Percentiles rank a stretch among this genome's conserved stretches.
Conservation (phyloP, 768 basidiomycete species). For the Neoboletus subvelutipes region DNA sequence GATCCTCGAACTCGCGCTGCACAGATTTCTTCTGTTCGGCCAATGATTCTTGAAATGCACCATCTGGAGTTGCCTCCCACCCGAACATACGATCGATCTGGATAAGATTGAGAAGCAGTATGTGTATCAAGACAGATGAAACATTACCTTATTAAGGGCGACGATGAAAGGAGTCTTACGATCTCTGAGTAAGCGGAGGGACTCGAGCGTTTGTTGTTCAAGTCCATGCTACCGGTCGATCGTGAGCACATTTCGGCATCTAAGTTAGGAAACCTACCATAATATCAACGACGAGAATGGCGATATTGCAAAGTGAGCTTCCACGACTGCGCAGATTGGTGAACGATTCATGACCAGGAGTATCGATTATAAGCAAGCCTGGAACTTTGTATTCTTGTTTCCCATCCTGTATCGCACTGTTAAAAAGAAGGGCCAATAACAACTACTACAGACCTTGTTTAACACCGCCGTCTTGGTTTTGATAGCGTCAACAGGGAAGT, state of each 20-base stretch:
- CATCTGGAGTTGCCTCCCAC: conserved; percentile 90
- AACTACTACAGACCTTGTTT: conserved; percentile 60
- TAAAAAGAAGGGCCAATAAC: conserved; percentile 4
- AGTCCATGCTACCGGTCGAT: conserved; percentile 75
- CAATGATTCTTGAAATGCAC: conserved; percentile 88
- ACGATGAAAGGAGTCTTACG: conserved; percentile 98
- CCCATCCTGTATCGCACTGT: conserved; percentile 52
- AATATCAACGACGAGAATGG: conserved; percentile 98
- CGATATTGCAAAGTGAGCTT: conserved; percentile 97
- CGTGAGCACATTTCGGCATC: conserved; percentile 1
- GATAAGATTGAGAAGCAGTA: conserved; percentile 6
- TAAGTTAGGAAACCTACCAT: conserved; percentile 54
- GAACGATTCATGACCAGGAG: conserved; percentile 99
- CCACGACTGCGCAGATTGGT: conserved; percentile 94
- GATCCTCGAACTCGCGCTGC: conserved; percentile 90
- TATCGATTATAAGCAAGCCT: conserved; percentile 94
- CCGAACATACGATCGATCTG: conserved; percentile 98
- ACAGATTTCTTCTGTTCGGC: conserved; percentile 76
- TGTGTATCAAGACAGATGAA: conserved; percentile 2
- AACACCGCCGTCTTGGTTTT: conserved; percentile 90
- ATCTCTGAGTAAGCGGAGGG: conserved; percentile 85
- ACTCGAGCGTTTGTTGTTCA: conserved; percentile 97
- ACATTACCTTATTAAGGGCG: conserved; percentile 85
- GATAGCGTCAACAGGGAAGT: conserved; percentile 96
- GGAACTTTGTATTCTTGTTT: conserved; percentile 93